These are phyloP conservation scores for Blastocystis sp. DNA, from an alignment of 352 stramenopile species.

Conservation along the genomic window DNA sequence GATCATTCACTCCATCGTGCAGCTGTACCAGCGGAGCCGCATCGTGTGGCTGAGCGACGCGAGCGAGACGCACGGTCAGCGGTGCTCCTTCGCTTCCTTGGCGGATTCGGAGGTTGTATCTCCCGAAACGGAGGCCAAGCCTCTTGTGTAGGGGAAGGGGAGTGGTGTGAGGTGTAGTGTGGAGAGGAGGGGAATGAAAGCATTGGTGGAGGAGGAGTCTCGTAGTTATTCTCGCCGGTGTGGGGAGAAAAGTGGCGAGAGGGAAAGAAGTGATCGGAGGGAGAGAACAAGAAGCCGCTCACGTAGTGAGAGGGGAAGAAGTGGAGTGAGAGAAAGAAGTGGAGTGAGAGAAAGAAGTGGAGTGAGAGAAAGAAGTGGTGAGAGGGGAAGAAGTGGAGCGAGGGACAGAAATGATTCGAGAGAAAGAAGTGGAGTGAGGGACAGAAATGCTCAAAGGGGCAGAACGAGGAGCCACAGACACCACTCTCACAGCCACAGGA, in stretches of 20 bases:
- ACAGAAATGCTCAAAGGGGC: neutral
- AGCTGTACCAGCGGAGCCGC: slow-evolving; percentile 14
- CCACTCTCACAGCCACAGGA: neutral
- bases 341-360: neutral
- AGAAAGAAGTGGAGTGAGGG: too few relatives aligned
- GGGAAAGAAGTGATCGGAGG: neutral
- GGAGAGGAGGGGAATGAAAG: neutral
- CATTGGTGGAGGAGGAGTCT: neutral
- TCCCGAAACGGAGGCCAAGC: neutral
- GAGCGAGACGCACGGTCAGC: neutral
- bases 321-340: too few relatives aligned
- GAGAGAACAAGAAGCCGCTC: neutral
- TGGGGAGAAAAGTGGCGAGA: neutral
- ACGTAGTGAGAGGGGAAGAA: too few relatives aligned
- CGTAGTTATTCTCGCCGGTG: neutral
- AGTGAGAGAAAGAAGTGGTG: neutral
- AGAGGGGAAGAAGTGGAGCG: neutral
- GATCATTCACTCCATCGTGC: slow-evolving; percentile 8
- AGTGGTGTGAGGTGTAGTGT: neutral
- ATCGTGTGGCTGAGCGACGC: slow-evolving; percentile 43
- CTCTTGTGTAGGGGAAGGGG: neutral
- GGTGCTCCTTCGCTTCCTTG: neutral
- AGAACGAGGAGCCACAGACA: neutral
- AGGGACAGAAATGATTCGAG: neutral
- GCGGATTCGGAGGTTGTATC: slow-evolving; percentile 15